Conservation (phyloP, 1,139 yeast genomes). For the Hyphopichia burtonii region DNA sequence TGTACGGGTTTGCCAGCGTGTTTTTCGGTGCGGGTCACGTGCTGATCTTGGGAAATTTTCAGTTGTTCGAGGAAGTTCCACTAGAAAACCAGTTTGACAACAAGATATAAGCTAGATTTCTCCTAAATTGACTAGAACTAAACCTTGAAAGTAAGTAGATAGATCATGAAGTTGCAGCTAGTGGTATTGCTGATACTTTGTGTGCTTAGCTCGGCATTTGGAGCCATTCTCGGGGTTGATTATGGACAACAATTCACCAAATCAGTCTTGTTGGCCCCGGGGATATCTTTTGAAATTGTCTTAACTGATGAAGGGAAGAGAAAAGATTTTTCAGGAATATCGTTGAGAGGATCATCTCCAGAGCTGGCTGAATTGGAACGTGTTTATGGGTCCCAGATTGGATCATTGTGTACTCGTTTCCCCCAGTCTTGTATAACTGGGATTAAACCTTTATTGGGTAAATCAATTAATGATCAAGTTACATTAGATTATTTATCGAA, state of each 20-base stretch:
- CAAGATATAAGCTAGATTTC: not conserved
- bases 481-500: conserved; percentile 43
- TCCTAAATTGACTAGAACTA: not conserved
- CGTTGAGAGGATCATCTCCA: conserved; percentile 48
- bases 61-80: not conserved
- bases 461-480: conserved; percentile 46
- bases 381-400: conserved; percentile 75
- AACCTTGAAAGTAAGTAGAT: too few species aligned
- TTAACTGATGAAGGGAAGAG: conserved; percentile 89
- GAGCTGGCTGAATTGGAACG: conserved; percentile 57
- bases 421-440: conserved; percentile 71
- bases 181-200: not conserved
- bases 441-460: conserved; percentile 72
- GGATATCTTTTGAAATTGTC: conserved; percentile 82
- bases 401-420: conserved; percentile 66
- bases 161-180: conserved; percentile 8
- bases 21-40: not conserved
- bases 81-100: not conserved
- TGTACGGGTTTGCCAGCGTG: not conserved
- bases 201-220: conserved; percentile 17
- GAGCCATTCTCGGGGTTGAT: conserved; percentile 84
- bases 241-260: conserved; percentile 88
- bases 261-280: conserved; percentile 88
- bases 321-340: conserved; percentile 79
- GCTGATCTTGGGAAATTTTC: not conserved